Base-by-base conservation (phyloP, 2,329 filamentous ascomycete species). In the Colletotrichum echinochloae region DNA sequence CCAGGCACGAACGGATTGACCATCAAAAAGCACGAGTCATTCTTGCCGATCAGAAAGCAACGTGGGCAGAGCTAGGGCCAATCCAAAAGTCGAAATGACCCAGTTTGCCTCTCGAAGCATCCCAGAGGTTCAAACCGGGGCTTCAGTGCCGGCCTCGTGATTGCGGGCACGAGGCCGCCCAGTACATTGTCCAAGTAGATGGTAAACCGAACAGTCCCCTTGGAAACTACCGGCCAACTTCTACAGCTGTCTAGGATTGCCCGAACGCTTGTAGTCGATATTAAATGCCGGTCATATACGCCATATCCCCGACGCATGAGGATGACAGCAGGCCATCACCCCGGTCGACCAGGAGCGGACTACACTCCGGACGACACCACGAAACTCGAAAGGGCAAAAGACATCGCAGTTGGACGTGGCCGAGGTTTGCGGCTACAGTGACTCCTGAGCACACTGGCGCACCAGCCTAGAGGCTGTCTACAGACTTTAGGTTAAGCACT, bases 261-360 rank as follows among this genome's bases (percentile, higher is more conserved):
- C 30, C 33, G 60, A 30, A n/a, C 35, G 48, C 26, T 8, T 54
- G 35, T 33, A 33, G 60, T 33, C 18, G 2, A 54, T 54, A 63
- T 71, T 48, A 57, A 60, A 44, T 18, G 52, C n/a, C 8, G 46
- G 46, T 35, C 6, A 54, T 46, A 33, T 52, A 28, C 49, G 66
- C 37, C 66, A 56, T 9, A 12, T n/a, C 26, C 23, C 41, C n/a
- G 54, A 20, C 44, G 67, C 64, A 62, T 70, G 35, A 67, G 63
- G n/a, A 44, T 26, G 56, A 39, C 26, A 44, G 56, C 63, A 57
- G n/a, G 63, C 52, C 11, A 28, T 37, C 51, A 37, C 35, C 56
- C 23, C 26, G 60, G 56, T 63, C 26, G 52, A 20, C 23, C 52
- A 37, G 20, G 56, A 54, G n/a, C 68, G 68, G 68, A 68, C 37